Base-by-base conservation (phyloP, 441 rosid genomes). In the Eutrema salsugineum region DNA sequence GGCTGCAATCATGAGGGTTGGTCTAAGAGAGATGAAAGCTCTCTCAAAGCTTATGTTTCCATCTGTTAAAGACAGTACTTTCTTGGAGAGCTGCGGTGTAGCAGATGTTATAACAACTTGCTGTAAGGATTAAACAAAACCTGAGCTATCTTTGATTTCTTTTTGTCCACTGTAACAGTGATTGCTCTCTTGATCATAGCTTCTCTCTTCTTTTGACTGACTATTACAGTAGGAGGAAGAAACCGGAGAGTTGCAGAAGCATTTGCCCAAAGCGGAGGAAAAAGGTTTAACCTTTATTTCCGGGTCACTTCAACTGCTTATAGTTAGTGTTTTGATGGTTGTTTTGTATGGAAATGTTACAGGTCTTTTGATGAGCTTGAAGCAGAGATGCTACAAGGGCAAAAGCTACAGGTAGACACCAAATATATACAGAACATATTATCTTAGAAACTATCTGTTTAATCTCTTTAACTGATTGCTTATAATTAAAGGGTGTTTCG, bases 1-100 rank as follows among this genome's bases (percentile, higher is more conserved):
- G 99, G 99, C 99, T 65, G 99, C 98, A 19, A 87, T 95, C 66
- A 92, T 92, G 99, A 87, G 96, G 86, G 93, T 95, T 72, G 98
- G 98, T 68, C 80, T 93, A 30, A 81, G 90, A 87, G 98, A 95
- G 81, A 95, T 93, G 98, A 91, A 72, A 83, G 88, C 85, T 48
- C 87, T 93, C 30, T 95, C 98, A 40, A 89, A 93, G 84, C 84
- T 89, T 50, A 63, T 95, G 81, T 95, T 88, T 83, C 82, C 95
- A 14, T 89, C 97, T 10, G 98, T 93, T 55, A 87, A 87, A 72
- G 96, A 93, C 83, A 87, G 78, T 76, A 95, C 97, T 73, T 93
- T 91, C 89, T 91, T 95, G 19, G 99, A 93, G 81, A 95, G 99
- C 84, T 91, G 97, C 17, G 99, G 99, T 14, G 93, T 92, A 44